Conservation (phyloP, 768 basidiomycete species). For the Termitomyces bulborhizus region DNA sequence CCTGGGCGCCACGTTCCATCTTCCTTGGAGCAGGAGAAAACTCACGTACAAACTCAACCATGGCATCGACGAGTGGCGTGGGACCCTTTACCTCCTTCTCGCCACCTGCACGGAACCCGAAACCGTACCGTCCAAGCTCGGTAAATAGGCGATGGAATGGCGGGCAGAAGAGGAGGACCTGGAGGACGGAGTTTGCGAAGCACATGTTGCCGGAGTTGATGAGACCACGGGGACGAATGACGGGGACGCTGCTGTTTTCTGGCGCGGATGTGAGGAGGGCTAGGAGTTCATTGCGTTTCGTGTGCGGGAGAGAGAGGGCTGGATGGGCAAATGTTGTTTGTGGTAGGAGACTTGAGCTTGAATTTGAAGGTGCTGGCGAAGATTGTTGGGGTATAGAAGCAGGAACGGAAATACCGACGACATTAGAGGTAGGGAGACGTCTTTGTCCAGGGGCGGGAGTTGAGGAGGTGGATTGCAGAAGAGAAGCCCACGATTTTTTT, state of each 20-base stretch:
- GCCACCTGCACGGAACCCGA: constrained; percentile 21
- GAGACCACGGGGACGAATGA: constrained; percentile 69
- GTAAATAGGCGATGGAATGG: constrained; percentile 78
- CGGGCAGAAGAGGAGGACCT: constrained; percentile 84
- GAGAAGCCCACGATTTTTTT: constrained; percentile 78
- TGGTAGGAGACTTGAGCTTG: constrained; percentile 12
- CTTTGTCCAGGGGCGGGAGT: constrained; percentile 31
- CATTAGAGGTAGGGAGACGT: constrained; percentile 59
- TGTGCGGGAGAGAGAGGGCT: constrained; percentile 12
- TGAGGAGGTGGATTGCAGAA: constrained; percentile 44
- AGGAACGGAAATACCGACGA: constrained; percentile 71
- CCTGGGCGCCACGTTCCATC: constrained; percentile 22
- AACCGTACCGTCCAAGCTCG: constrained; percentile 52
- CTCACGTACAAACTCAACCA: constrained; percentile 71
- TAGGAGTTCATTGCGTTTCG: constrained; percentile 41
- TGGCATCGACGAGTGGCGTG: constrained; percentile 62
- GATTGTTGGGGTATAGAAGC: constrained; percentile 29
- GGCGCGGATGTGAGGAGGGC: constrained; percentile 41
- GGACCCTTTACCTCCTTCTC: constrained; percentile 22
- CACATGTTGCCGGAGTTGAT: constrained; percentile 97
- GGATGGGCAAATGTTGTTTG: constrained; percentile 19
- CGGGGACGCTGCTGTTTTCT: not conserved
- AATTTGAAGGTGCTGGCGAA: constrained; percentile 15
- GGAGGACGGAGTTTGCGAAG: constrained; percentile 92
- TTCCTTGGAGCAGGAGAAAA: constrained; percentile 37